Conservation (phyloP, 1,139 yeast genomes). For the Hansenula sp. region DNA sequence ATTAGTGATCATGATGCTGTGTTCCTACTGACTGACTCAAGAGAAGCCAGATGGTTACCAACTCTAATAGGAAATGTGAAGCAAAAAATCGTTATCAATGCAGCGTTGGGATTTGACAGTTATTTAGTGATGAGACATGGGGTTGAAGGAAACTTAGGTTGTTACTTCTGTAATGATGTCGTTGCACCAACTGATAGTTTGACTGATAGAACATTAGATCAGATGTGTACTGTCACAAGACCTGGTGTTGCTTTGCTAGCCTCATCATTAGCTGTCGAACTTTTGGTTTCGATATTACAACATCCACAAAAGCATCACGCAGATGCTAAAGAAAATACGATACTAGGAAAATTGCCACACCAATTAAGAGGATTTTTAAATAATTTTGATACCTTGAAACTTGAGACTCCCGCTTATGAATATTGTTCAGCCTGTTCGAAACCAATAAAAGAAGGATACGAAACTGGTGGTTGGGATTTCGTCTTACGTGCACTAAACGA, state of each 20-base stretch:
- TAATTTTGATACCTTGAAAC: constrained; percentile 56
- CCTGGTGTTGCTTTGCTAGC: constrained; percentile 95
- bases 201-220: constrained; percentile 83
- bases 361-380: constrained; percentile 83
- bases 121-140: constrained; percentile 95
- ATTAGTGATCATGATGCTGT: constrained; percentile 69
- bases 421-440: constrained; percentile 85
- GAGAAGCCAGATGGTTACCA: constrained; percentile 97
- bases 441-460: constrained; percentile 47
- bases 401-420: constrained; percentile 67
- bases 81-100: constrained; percentile 75
- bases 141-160: constrained; percentile 49
- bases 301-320: constrained; percentile 51
- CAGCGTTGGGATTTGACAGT: constrained; percentile 93
- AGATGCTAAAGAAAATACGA: constrained; percentile 32
- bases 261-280: constrained; percentile 80
- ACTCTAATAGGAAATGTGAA: constrained; percentile 69
- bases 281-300: constrained; percentile 72
- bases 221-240: constrained; percentile 97
- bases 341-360: constrained; percentile 77
- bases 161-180: constrained; percentile 94
- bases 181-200: constrained; percentile 89
- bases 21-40: constrained; percentile 82
- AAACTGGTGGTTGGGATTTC: constrained; percentile 71
- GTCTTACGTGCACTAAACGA: constrained; percentile 65